Percentiles rank a stretch among this genome's conserved stretches.
Evolutionary conservation across 2,329 filamentous ascomycete species (phyloP).

Genomic region (Ceratocystis papillata): DNA sequence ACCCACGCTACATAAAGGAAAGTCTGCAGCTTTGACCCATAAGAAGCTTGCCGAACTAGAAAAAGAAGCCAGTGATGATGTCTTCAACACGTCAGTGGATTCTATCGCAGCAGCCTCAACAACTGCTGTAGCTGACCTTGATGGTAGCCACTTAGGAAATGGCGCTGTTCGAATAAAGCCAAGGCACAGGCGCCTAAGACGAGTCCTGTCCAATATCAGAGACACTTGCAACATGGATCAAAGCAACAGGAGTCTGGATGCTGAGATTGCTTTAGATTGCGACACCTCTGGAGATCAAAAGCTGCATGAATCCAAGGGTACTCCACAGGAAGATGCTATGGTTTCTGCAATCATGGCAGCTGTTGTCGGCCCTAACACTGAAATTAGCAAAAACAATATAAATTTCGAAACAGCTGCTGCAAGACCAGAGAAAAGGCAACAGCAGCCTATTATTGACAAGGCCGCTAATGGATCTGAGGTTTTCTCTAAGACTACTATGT

Average conservation of each 20-base stretch:
- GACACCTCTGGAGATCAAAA: neutral
- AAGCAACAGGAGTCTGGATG: neutral
- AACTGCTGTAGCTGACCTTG: slow-evolving; percentile 12
- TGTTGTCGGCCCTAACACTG: neutral
- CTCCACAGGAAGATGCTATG: neutral
- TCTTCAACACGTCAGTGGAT: slow-evolving; percentile 14
- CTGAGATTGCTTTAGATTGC: neutral
- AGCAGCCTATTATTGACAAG: neutral
- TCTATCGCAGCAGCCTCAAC: slow-evolving; percentile 16
- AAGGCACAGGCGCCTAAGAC: slow-evolving; percentile 16
- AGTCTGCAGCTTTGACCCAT: neutral
- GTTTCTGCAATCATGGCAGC: slow-evolving; percentile 1
- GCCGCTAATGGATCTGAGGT: neutral
- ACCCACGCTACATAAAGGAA: slow-evolving; percentile 11
- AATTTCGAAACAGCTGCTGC: neutral
- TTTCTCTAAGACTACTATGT: neutral
- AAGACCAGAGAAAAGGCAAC: neutral
- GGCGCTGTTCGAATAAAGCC: neutral
- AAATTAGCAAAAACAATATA: neutral
- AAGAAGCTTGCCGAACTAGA: slow-evolving; percentile 8
- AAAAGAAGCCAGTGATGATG: neutral
- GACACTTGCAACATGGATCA: slow-evolving; percentile 5
- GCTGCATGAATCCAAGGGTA: neutral
- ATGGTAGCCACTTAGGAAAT: neutral
- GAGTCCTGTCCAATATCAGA: slow-evolving; percentile 20